A percentile compares a stretch with the other conserved stretches of the same genome.
Evolutionary conservation across 2,329 filamentous ascomycete genomes (phyloP).

Genomic region (Epichloe amarillans): DNA sequence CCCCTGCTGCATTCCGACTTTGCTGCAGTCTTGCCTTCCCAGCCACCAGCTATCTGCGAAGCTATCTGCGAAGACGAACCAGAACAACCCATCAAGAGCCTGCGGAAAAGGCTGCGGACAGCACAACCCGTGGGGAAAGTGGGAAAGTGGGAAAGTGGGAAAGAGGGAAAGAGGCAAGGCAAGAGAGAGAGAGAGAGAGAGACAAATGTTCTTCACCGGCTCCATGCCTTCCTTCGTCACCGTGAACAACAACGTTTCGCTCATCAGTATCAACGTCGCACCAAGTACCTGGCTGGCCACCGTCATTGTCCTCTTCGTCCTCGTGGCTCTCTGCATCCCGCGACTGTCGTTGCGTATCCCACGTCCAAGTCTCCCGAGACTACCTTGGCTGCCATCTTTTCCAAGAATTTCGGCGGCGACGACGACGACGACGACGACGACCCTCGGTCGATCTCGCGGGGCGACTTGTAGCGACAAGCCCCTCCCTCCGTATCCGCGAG

Average conservation of each 20-base stretch:
- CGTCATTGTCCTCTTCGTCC: conserved; percentile 34
- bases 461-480: conserved; percentile 14
- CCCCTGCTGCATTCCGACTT: neutral
- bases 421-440: neutral
- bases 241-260: conserved; percentile 47
- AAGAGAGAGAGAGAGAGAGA: too few species aligned
- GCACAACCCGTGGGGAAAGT: neutral
- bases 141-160: neutral
- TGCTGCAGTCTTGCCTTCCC: neutral
- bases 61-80: neutral
- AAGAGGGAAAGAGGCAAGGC: neutral
- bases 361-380: conserved; percentile 20
- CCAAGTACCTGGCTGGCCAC: conserved; percentile 44
- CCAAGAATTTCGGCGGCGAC: neutral
- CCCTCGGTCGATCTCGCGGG: neutral
- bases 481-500: conserved; percentile 13
- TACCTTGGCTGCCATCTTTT: conserved; percentile 7
- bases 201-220: conserved; percentile 10
- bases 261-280: conserved; percentile 45
- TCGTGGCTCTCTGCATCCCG: conserved; percentile 35
- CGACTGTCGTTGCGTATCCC: conserved; percentile 22
- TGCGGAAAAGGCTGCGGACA: neutral
- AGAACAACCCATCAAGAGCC: too few species aligned
- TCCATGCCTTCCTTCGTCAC: conserved; percentile 46
- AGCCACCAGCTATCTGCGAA: neutral